A percentile compares a stretch with the other conserved stretches of the same genome.
Evolutionary conservation across 176 grass and related monocot species (phyloP).

Genomic region (Oryza brachyantha): DNA sequence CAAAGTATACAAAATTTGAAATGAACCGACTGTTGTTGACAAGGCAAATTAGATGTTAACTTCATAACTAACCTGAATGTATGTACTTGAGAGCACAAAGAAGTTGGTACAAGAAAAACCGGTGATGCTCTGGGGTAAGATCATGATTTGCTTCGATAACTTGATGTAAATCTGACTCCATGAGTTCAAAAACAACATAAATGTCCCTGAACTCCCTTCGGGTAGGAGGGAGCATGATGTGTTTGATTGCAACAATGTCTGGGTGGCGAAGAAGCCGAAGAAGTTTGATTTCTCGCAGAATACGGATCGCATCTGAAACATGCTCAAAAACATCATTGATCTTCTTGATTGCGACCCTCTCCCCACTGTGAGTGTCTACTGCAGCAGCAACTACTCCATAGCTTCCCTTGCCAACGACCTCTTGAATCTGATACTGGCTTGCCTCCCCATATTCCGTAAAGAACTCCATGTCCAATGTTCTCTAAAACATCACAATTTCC

Average conservation of each 20-base stretch:
- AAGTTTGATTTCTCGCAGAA: slow-evolving; percentile 85
- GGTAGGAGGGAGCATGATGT: slow-evolving; percentile 82
- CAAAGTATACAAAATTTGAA: not conserved
- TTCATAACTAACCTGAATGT: slow-evolving; percentile 61
- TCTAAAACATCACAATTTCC: slow-evolving; percentile 38
- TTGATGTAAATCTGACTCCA: slow-evolving; percentile 78
- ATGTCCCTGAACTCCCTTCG: slow-evolving; percentile 82
- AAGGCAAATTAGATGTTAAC: slow-evolving; percentile 14
- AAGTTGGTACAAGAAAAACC: slow-evolving; percentile 80
- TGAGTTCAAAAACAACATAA: slow-evolving; percentile 89
- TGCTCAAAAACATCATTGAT: slow-evolving; percentile 77
- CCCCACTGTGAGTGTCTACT: slow-evolving; percentile 64
- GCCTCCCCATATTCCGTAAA: slow-evolving; percentile 90
- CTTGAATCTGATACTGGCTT: slow-evolving; percentile 67
- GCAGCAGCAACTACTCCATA: slow-evolving; percentile 84
- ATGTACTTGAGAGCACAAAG: slow-evolving; percentile 87
- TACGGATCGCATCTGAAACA: slow-evolving; percentile 66
- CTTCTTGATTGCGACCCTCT: slow-evolving; percentile 85
- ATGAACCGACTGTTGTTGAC: not conserved
- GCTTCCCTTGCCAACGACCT: slow-evolving; percentile 79
- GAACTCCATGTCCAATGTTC: slow-evolving; percentile 58
- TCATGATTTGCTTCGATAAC: slow-evolving; percentile 80
- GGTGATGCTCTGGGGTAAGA: slow-evolving; percentile 70
- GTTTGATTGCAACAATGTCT: slow-evolving; percentile 78
- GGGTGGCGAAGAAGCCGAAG: slow-evolving; percentile 68